Evolutionary conservation across 805 yeast genomes (phyloP), one percentile per base, ranked within the genome.

Genomic region (Candida ovalis): DNA sequence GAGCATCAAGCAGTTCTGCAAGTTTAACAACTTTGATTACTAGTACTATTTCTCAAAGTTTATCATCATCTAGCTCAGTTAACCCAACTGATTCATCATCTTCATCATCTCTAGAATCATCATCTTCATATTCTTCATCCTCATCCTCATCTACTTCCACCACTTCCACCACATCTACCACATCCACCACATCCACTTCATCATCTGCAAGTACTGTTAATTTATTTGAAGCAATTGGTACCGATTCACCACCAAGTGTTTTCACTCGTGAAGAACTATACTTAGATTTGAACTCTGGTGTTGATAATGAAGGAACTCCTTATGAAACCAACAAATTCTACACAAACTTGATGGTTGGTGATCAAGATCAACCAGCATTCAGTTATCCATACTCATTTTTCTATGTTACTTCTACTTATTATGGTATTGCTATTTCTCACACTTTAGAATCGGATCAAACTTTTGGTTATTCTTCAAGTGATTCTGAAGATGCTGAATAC

Each of bases 251-350:
- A 4, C 71, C 72, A 7, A 47, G 70, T 0, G 70, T 76, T 43
- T 81, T 81, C 66, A 52, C 71, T 3, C 69, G 76, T 45, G 71
- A 71, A 36, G 30, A 28, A 3, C 70, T 78, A 40, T 76, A 76
- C 12, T 62, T 80, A 47, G 54, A 59, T 0, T 60, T 81, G 36
- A 81, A 84, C 18, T 55, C 54, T 3, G 79, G 79, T 32, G 81
- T 77, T 33, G 64, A 69, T 36, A 71, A 73, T 50, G 42, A 39
- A 24, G 60, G 66, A 44, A 76, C 66, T 30, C 77, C 83, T 1
- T 73, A 77, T 50, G 81, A 82, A 59, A 88, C 96, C 22, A 87
- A 88, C 71, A 87, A 86, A 67, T 88, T 87, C 65, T 86, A 78
- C 66, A 77, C 80, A 33, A 87, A 88, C 62, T 60, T 86, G 58